Evolutionary conservation across 331 rosid genomes (phyloP).

Genomic region (Malus hybrid): DNA sequence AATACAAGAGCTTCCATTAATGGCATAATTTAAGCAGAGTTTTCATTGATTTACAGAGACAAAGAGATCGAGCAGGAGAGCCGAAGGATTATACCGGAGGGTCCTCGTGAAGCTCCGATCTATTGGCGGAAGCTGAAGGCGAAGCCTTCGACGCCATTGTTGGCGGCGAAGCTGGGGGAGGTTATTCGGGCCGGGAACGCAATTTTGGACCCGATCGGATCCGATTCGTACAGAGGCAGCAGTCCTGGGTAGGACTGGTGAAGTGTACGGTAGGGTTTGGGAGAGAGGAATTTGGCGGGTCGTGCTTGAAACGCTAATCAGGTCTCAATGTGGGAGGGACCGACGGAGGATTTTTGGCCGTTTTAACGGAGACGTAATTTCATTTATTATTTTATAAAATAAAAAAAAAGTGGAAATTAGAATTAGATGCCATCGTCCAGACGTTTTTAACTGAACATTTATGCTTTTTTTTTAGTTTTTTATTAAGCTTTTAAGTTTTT

Average conservation of each 20-base stretch:
- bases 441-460: not conserved
- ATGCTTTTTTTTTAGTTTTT: not conserved
- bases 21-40: not conserved
- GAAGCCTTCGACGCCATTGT: slow-evolving; percentile 76
- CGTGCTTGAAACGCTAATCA: slow-evolving; percentile 60
- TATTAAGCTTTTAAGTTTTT: too few species aligned
- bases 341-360: slow-evolving; percentile 27
- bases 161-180: slow-evolving; percentile 30
- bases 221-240: slow-evolving; percentile 45
- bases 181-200: slow-evolving; percentile 22
- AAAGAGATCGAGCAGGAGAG: not conserved
- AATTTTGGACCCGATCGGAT: slow-evolving; percentile 46
- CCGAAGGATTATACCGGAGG: slow-evolving; percentile 34
- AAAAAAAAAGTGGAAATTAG: too few species aligned
- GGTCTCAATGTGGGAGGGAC: slow-evolving; percentile 21
- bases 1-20: not conserved
- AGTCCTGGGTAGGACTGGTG: slow-evolving; percentile 2
- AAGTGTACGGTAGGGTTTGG: not conserved
- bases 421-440: too few species aligned
- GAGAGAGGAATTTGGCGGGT: slow-evolving; percentile 48
- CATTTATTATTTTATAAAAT: too few species aligned
- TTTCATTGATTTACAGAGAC: not conserved
- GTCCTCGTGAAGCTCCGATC: slow-evolving; percentile 43
- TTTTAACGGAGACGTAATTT: slow-evolving; percentile 5
- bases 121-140: slow-evolving; percentile 45